These are phyloP conservation scores for Neonectria hederae DNA, from an alignment of 2,329 filamentous ascomycete species.

Conservation along the genomic window DNA sequence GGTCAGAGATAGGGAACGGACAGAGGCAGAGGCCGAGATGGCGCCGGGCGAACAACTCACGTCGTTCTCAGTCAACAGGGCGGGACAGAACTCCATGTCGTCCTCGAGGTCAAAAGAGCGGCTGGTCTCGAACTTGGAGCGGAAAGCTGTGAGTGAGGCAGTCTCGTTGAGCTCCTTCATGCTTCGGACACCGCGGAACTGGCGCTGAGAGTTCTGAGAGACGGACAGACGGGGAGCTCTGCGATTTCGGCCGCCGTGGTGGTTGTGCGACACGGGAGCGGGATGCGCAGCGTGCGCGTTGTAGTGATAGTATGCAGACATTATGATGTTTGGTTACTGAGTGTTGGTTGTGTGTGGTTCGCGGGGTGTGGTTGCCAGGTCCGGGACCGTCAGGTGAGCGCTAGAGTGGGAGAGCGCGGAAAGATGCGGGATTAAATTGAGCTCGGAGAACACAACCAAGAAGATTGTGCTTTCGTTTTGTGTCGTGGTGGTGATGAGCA, in stretches of 20 bases:
- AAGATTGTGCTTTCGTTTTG: constrained; percentile 21
- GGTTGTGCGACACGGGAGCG: constrained; percentile 73
- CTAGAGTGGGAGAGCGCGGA: constrained; percentile 24
- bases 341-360: constrained; percentile 17
- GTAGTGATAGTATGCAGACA: constrained; percentile 73
- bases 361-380: background rate
- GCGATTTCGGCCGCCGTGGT: constrained; percentile 86
- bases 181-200: constrained; percentile 84
- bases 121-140: constrained; percentile 87
- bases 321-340: constrained; percentile 47
- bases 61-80: constrained; percentile 91
- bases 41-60: constrained; percentile 64
- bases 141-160: constrained; percentile 80
- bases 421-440: constrained; percentile 44
- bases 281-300: constrained; percentile 67
- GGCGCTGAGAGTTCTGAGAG: constrained; percentile 84
- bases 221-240: constrained; percentile 83
- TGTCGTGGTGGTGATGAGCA: constrained; percentile 27
- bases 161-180: constrained; percentile 88
- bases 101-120: constrained; percentile 96
- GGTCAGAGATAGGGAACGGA: constrained; percentile 40
- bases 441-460: constrained; percentile 30
- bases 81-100: constrained; percentile 94
- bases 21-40: constrained; percentile 23
- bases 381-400: constrained; percentile 19